These are phyloP conservation scores for Malus fusca DNA, from an alignment of 306 rosid species.

Conservation along the genomic window DNA sequence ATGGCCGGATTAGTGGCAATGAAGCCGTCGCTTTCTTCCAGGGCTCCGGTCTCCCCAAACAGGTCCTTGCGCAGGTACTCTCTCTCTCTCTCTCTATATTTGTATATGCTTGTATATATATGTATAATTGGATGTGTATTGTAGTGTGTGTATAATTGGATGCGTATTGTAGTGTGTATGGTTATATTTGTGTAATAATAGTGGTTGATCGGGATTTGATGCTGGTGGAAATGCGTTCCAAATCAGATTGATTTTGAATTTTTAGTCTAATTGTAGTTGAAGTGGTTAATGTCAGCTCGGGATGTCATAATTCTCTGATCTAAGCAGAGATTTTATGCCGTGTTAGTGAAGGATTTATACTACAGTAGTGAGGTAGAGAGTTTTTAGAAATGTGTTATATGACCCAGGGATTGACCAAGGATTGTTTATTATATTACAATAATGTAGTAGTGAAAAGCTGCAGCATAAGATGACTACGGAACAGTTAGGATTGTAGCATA, in stretches of 20 bases:
- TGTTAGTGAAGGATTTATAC: not conserved
- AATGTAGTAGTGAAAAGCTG: not conserved
- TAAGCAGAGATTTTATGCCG: not conserved
- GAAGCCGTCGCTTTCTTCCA: constrained; percentile 96
- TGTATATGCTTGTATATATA: not conserved
- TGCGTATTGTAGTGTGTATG: not conserved
- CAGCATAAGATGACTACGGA: not conserved
- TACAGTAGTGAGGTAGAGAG: not conserved
- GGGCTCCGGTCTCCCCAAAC: constrained; percentile 79
- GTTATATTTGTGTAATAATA: not conserved
- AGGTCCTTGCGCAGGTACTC: constrained; percentile 83
- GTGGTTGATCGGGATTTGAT: constrained; percentile 8
- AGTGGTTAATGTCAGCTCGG: constrained; percentile 12
- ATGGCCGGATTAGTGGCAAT: constrained; percentile 86
- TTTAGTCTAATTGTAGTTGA: constrained; percentile 1
- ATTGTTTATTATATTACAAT: not conserved
- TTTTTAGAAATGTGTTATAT: not conserved
- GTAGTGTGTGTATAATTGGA: not conserved
- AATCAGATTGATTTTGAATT: constrained; percentile 12
- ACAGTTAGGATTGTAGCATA: not conserved
- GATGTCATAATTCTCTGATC: not conserved
- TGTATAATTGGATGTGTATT: not conserved
- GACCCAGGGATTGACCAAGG: not conserved
- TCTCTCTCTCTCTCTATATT: not conserved
- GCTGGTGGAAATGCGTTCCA: not conserved